Conservation (phyloP, 345 rosid species). For the Populus davidiana region DNA sequence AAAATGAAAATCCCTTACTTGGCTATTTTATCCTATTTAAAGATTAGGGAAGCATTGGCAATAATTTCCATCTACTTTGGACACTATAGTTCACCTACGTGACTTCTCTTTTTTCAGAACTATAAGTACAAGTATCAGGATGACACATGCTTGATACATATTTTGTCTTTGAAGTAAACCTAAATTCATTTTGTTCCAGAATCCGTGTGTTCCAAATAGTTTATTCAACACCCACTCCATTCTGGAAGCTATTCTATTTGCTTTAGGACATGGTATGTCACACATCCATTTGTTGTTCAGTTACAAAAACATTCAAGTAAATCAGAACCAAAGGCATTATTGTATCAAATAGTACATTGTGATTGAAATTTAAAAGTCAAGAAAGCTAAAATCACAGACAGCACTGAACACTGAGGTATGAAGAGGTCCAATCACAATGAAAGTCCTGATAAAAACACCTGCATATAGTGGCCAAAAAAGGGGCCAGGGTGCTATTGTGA, state of each 20-base stretch:
- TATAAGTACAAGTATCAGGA: not conserved
- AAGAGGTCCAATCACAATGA: not conserved
- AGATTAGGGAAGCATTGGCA: not conserved
- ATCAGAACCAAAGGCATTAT: not conserved
- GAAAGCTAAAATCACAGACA: not conserved
- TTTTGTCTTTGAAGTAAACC: not conserved
- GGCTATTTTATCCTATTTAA: not conserved
- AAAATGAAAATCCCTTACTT: not conserved
- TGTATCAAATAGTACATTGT: not conserved
- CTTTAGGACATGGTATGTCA: too few species aligned
- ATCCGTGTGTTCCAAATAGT: not conserved
- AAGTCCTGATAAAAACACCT: not conserved
- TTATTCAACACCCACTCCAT: not conserved
- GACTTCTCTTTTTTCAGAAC: too few species aligned
- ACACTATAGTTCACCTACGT: not conserved
- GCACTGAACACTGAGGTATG: not conserved
- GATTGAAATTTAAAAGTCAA: constrained; percentile 2
- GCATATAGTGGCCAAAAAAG: not conserved
- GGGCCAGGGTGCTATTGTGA: not conserved
- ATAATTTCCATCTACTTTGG: not conserved
- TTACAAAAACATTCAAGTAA: not conserved
- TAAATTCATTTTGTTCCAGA: not conserved
- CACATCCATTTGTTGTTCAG: too few species aligned
- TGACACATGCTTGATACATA: not conserved
- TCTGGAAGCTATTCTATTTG: not conserved